These are phyloP conservation scores for Penicillium paneum DNA, from an alignment of 2,329 filamentous ascomycete species.

Conservation along the genomic window DNA sequence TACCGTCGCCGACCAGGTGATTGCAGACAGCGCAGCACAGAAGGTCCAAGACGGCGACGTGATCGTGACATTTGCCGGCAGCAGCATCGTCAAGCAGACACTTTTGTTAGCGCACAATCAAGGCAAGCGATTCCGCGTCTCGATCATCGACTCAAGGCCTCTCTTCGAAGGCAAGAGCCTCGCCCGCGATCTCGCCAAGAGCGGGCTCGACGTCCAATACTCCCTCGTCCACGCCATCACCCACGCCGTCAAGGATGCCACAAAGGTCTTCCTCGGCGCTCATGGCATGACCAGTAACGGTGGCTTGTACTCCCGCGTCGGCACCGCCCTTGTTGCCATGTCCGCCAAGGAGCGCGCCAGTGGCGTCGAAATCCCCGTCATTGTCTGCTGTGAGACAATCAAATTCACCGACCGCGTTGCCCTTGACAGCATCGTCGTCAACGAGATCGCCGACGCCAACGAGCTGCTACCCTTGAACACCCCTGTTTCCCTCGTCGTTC, in stretches of 20 bases:
- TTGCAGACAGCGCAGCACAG: constrained; percentile 69
- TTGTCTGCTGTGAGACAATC: constrained; percentile 89
- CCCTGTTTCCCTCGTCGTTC: constrained; percentile 30
- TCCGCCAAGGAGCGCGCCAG: constrained; percentile 62
- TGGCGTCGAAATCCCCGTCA: constrained; percentile 68
- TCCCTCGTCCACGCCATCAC: constrained; percentile 74
- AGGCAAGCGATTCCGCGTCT: constrained; percentile 76
- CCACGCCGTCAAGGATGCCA: constrained; percentile 67
- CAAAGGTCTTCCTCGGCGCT: constrained; percentile 77
- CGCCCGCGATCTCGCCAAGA: constrained; percentile 65
- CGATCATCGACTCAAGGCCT: constrained; percentile 75
- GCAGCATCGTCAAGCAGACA: constrained; percentile 79
- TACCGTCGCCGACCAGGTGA: constrained; percentile 79
- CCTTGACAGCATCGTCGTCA: constrained; percentile 87
- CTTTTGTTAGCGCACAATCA: constrained; percentile 67
- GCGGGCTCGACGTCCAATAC: constrained; percentile 76
- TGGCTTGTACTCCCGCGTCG: constrained; percentile 79
- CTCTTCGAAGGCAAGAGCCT: constrained; percentile 68
- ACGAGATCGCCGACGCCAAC: constrained; percentile 80
- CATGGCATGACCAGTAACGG: constrained; percentile 97
- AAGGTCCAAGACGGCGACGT: constrained; percentile 78
- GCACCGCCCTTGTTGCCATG: constrained; percentile 83
- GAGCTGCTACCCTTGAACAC: constrained; percentile 49
- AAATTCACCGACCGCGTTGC: constrained; percentile 91
- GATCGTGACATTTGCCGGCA: constrained; percentile 82